These are phyloP conservation scores for Myxozyma kluyveri DNA, from an alignment of 805 yeast species.

Conservation along the genomic window DNA sequence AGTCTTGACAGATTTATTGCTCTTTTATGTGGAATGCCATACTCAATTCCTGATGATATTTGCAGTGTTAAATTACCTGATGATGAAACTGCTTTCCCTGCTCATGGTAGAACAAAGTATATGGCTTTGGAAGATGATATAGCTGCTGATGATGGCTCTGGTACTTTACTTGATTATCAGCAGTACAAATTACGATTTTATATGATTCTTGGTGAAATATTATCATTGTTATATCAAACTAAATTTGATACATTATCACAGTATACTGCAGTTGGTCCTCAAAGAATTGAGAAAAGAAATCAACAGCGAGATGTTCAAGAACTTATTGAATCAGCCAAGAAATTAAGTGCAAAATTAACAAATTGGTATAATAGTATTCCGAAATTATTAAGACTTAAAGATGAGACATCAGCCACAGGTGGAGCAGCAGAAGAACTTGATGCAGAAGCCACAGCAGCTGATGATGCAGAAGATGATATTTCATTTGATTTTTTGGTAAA, in stretches of 20 bases:
- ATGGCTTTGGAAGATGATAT: conserved; percentile 6
- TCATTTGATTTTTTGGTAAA: neutral
- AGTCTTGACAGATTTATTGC: conserved; percentile 15
- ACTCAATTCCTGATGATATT: conserved; percentile 8
- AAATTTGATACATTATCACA: neutral
- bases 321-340: conserved; percentile 5
- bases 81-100: neutral
- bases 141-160: neutral
- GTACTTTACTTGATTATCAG: conserved; percentile 16
- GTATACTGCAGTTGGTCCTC: neutral
- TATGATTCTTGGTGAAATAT: conserved; percentile 15
- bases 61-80: conserved; percentile 19
- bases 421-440: neutral
- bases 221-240: conserved; percentile 10
- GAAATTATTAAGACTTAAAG: conserved; percentile 5
- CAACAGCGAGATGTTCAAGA: neutral
- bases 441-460: neutral
- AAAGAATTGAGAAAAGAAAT: neutral
- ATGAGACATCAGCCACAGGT: conserved; percentile 3
- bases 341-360: conserved; percentile 10
- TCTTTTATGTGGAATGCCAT: conserved; percentile 20
- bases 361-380: conserved; percentile 17
- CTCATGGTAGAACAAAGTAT: neutral
- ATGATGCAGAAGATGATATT: conserved; percentile 10
- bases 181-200: conserved; percentile 9